Evolutionary conservation across 1,284 basidiomycete species (phyloP).

Genomic region (Sporisorium exsertum): DNA sequence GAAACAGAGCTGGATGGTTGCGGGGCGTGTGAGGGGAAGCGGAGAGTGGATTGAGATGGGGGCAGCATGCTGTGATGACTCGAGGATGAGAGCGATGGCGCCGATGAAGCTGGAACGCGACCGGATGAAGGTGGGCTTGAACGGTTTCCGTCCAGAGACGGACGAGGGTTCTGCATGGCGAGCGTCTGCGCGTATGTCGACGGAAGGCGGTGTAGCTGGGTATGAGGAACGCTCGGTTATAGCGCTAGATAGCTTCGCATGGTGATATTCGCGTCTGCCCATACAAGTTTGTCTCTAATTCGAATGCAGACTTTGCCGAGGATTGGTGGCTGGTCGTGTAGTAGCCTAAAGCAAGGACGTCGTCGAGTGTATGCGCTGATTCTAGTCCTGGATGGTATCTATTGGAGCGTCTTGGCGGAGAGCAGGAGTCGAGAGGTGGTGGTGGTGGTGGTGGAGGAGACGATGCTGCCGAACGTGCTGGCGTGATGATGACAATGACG

Average conservation of each 20-base stretch:
- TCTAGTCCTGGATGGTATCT: neutral
- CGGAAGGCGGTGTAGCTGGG: neutral
- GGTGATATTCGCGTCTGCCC: neutral
- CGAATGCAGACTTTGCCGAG: neutral
- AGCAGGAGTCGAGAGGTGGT: neutral
- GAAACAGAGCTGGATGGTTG: slow-evolving; percentile 1
- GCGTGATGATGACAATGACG: neutral
- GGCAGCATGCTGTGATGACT: slow-evolving; percentile 37
- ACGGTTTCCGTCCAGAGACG: slow-evolving; percentile 9
- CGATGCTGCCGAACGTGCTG: neutral
- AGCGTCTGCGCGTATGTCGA: neutral
- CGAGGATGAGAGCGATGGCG: slow-evolving; percentile 3
- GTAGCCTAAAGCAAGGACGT: neutral
- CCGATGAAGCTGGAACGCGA: neutral
- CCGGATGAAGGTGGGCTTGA: slow-evolving; percentile 19
- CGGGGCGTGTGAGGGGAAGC: slow-evolving; percentile 32
- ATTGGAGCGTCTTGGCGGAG: neutral
- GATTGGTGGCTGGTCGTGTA: neutral
- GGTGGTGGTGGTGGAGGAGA: neutral
- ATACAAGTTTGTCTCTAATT: neutral
- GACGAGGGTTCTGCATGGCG: slow-evolving; percentile 21
- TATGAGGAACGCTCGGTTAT: neutral
- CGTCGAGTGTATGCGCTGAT: neutral
- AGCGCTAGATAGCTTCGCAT: neutral
- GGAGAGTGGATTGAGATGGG: slow-evolving; percentile 33